A percentile compares a stretch with the other conserved stretches of the same genome.
phyloP scores from a whole-genome alignment of 371 early-diverging fungal genomes.

The Mortierella sp. region DNA sequence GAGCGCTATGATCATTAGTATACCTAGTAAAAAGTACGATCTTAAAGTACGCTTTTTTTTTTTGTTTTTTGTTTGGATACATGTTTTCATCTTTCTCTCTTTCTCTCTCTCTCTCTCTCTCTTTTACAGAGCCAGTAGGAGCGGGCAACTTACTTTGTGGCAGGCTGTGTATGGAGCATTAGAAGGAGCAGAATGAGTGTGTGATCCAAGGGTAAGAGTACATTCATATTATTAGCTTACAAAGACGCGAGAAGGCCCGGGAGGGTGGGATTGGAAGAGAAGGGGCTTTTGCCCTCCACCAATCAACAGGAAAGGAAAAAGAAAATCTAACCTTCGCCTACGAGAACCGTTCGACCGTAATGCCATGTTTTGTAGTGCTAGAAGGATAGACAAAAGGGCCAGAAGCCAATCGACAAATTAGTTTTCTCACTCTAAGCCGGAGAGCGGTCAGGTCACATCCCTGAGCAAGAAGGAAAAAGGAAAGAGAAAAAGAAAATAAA shows the following conservation, averaged over 20 bases:
- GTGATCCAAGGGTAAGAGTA: not conserved
- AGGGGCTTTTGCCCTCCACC: constrained; percentile 28
- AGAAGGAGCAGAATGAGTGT: not conserved
- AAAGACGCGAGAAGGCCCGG: no score
- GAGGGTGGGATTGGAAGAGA: not conserved
- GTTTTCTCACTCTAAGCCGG: no score
- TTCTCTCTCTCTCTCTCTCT: no score
- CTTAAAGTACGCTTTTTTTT: no score
- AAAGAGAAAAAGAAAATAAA: no score
- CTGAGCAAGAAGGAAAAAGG: no score
- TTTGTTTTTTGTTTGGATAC: not conserved
- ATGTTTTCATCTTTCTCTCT: not conserved
- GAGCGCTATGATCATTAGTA: no score
- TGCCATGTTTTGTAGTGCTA: constrained; percentile 46
- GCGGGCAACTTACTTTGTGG: constrained; percentile 26
- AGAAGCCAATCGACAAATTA: no score
- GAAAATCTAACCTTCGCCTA: no score
- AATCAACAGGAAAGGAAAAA: constrained; percentile 6
- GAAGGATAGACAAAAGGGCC: not conserved
- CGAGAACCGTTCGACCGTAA: constrained; percentile 27
- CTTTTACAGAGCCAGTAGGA: not conserved
- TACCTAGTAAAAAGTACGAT: no score
- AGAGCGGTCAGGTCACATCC: no score
- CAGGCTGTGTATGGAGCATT: constrained; percentile 16
- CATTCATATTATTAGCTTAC: no score